Evolutionary conservation across 208 protist species (phyloP).

Genomic region (Trichomonas tenax): DNA sequence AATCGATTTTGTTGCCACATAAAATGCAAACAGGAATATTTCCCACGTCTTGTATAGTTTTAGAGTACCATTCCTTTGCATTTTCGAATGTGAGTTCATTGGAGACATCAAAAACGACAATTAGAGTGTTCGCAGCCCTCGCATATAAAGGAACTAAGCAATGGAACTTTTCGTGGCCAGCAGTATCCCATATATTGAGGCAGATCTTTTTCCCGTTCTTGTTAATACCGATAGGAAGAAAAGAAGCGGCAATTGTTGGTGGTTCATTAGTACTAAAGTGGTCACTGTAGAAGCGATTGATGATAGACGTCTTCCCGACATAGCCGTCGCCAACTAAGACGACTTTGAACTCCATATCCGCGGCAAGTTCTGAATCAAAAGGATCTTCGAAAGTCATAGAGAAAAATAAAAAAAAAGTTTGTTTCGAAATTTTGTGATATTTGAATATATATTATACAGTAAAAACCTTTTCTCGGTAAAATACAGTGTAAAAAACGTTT

Average conservation of each 20-base stretch:
- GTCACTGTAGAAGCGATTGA: not conserved
- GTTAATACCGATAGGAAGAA: not conserved
- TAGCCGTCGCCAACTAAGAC: not conserved
- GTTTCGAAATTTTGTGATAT: too few relatives aligned
- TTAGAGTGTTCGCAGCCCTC: not conserved
- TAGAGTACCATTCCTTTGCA: not conserved
- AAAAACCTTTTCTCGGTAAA: too few relatives aligned
- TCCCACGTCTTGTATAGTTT: not conserved
- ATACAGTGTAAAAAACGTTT: too few relatives aligned
- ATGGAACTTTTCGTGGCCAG: not conserved
- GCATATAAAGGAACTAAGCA: not conserved
- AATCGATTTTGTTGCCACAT: not conserved
- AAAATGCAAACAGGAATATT: not conserved
- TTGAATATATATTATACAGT: too few relatives aligned
- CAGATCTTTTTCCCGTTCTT: not conserved
- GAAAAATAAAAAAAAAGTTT: not conserved
- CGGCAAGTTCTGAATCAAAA: not conserved
- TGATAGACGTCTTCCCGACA: not conserved
- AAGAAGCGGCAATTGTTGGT: conserved; percentile 4
- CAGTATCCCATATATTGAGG: conserved; percentile 11
- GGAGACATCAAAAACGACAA: not conserved
- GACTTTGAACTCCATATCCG: not conserved
- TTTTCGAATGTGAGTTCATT: not conserved
- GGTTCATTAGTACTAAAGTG: not conserved
- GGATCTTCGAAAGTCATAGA: not conserved